phyloP scores from a whole-genome alignment of 345 rosid species.

The Viola odorata region DNA sequence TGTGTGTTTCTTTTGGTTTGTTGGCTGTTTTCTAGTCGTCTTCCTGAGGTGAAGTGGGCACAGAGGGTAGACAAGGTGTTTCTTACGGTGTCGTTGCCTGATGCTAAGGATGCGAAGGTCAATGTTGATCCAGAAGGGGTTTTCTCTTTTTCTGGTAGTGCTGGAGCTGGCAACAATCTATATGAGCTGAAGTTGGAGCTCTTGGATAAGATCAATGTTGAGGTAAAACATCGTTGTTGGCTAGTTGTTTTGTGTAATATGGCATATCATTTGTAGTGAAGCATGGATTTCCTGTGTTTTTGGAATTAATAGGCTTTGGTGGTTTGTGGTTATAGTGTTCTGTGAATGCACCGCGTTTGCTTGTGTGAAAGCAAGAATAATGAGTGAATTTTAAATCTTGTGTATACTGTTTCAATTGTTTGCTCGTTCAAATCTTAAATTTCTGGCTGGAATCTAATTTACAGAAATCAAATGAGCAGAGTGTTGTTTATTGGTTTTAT shows the following conservation, averaged over 20 bases:
- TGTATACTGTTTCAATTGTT: too few species aligned
- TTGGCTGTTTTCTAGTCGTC: conserved; percentile 30
- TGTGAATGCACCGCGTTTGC: too few species aligned
- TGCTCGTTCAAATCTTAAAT: too few species aligned
- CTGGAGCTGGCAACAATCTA: conserved; percentile 39
- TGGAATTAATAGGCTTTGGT: too few species aligned
- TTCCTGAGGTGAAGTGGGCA: conserved; percentile 58
- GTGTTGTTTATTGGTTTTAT: too few species aligned
- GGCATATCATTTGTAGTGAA: too few species aligned
- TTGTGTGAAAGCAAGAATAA: too few species aligned
- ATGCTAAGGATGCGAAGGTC: conserved; percentile 50
- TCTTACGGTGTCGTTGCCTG: conserved; percentile 47
- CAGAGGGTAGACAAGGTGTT: conserved; percentile 46
- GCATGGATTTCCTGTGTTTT: too few species aligned
- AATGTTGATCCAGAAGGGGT: conserved; percentile 56
- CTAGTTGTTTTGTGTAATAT: background rate
- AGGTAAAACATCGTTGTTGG: conserved; percentile 22
- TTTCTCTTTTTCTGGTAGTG: conserved; percentile 43
- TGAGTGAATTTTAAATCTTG: too few species aligned
- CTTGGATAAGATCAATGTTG: conserved; percentile 39
- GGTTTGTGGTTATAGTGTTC: too few species aligned
- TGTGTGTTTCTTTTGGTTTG: background rate
- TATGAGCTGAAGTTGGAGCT: conserved; percentile 48
- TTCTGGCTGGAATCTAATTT: too few species aligned
- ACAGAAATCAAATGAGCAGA: too few species aligned